These are phyloP conservation scores for Psophocarpus tetragonolobus DNA, from an alignment of 306 rosid species.

Conservation along the genomic window DNA sequence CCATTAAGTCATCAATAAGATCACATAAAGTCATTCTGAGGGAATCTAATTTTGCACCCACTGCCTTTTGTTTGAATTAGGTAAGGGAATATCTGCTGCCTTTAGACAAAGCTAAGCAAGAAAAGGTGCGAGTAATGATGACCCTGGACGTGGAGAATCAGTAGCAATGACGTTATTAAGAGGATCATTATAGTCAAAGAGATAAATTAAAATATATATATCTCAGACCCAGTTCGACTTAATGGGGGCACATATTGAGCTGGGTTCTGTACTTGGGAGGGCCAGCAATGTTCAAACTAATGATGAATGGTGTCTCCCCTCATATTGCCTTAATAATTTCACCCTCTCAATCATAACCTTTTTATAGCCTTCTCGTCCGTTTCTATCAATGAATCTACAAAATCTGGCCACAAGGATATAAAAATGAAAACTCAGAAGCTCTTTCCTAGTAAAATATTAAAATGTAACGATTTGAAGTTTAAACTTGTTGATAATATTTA, in stretches of 20 bases:
- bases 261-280: constrained; percentile 34
- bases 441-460: constrained; percentile 26
- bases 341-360: constrained; percentile 39
- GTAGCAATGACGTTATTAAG: constrained; percentile 32
- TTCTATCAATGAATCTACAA: constrained; percentile 23
- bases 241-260: constrained; percentile 39
- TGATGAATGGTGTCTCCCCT: constrained; percentile 40
- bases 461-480: constrained; percentile 7
- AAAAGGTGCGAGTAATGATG: constrained; percentile 51
- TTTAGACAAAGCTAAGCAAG: constrained; percentile 49
- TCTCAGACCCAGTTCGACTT: constrained; percentile 16
- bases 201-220: constrained; percentile 28
- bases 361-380: constrained; percentile 30
- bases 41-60: constrained; percentile 49
- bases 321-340: constrained; percentile 43
- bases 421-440: constrained; percentile 27
- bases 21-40: constrained; percentile 41
- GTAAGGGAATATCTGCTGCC: constrained; percentile 56
- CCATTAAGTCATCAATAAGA: constrained; percentile 43
- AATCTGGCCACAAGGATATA: constrained; percentile 7
- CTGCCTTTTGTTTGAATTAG: constrained; percentile 41
- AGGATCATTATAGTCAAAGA: constrained; percentile 45
- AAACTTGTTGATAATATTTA: constrained; percentile 35
- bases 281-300: constrained; percentile 38
- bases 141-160: constrained; percentile 40